Evolutionary conservation across 768 basidiomycete genomes (phyloP).

Genomic region (Psilocybe cubensis): DNA sequence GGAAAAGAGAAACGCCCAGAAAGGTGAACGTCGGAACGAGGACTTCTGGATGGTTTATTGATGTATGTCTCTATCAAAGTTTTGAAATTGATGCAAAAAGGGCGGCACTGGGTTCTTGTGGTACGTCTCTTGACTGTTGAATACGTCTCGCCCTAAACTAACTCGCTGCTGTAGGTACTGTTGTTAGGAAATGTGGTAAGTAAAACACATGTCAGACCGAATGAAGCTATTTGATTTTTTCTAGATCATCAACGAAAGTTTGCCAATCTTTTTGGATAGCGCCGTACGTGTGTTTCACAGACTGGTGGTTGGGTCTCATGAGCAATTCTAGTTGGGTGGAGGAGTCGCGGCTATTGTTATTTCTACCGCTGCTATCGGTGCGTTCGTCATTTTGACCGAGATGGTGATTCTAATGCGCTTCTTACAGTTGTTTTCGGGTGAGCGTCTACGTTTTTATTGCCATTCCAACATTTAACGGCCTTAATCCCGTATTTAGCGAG

Average conservation of each 20-base stretch:
- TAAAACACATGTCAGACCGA: constrained; percentile 2
- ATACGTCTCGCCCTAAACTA: neutral
- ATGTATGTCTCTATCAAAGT: constrained; percentile 29
- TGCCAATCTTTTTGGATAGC: constrained; percentile 82
- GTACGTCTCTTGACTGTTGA: constrained; percentile 41
- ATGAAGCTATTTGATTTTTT: neutral
- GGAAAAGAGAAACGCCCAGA: constrained; percentile 72
- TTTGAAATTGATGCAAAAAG: constrained; percentile 56
- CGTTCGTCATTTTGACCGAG: constrained; percentile 10
- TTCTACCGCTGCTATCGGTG: constrained; percentile 77
- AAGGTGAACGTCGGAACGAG: constrained; percentile 43
- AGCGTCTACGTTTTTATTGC: constrained; percentile 21
- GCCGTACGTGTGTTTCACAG: constrained; percentile 47
- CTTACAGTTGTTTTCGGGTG: constrained; percentile 82
- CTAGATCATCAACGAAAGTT: constrained; percentile 81
- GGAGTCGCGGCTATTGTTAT: constrained; percentile 77
- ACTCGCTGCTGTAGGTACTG: constrained; percentile 57
- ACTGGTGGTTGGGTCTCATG: neutral
- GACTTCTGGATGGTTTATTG: neutral
- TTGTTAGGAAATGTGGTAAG: constrained; percentile 87
- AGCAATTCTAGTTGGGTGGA: constrained; percentile 46
- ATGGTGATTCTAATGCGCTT: constrained; percentile 6
- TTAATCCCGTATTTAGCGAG: constrained; percentile 48
- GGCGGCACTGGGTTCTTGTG: constrained; percentile 94
- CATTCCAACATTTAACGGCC: neutral